phyloP scores from a whole-genome alignment of 805 yeast species.

The Cyberlindnera americana region DNA sequence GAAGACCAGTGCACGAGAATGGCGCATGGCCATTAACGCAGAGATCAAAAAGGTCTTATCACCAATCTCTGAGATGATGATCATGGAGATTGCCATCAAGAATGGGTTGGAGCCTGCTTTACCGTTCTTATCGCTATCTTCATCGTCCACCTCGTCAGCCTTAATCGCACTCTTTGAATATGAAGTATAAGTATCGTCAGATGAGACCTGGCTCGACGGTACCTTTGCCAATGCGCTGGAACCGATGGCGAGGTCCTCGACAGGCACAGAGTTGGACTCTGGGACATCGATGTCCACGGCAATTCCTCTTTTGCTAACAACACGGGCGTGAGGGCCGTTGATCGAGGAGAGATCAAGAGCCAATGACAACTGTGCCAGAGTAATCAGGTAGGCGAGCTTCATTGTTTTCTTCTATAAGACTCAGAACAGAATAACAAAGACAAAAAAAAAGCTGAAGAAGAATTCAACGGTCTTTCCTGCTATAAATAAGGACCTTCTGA shows the following conservation, averaged over 20 bases:
- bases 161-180: background rate
- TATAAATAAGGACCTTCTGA: too few species aligned
- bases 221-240: constrained; percentile 1
- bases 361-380: constrained; percentile 1
- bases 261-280: constrained; percentile 24
- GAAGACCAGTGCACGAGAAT: constrained; percentile 80
- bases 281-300: constrained; percentile 23
- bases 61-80: constrained; percentile 91
- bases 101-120: constrained; percentile 40
- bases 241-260: constrained; percentile 15
- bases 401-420: background rate
- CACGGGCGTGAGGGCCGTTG: constrained; percentile 10
- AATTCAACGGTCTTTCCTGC: too few species aligned
- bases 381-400: constrained; percentile 1
- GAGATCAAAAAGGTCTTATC: constrained; percentile 97
- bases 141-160: constrained; percentile 4
- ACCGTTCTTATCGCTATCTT: too few species aligned
- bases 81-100: constrained; percentile 84
- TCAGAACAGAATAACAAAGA: too few species aligned
- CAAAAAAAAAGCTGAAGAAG: too few species aligned
- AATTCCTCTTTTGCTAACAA: constrained; percentile 18
- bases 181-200: background rate
- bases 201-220: background rate
- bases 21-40: constrained; percentile 97
- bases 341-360: constrained; percentile 5